Percentiles rank a stretch among this genome's conserved stretches.
These are phyloP conservation scores for Magnusiomyces suaveolens DNA, from an alignment of 1,139 yeast species.

Conservation along the genomic window DNA sequence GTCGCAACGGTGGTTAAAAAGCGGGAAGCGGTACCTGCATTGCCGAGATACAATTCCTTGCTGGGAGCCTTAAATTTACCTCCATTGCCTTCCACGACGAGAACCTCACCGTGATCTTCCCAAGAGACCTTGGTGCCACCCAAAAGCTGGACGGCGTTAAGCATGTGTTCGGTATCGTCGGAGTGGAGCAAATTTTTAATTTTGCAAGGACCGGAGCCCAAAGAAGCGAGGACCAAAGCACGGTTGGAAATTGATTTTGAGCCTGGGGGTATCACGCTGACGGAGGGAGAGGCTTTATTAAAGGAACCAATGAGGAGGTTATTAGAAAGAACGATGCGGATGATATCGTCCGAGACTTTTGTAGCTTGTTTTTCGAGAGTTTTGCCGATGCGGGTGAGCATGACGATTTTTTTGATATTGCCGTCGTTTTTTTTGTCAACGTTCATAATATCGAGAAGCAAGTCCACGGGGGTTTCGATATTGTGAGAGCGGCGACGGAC, in stretches of 20 bases:
- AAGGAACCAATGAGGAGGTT: constrained; percentile 51
- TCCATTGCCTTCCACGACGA: constrained; percentile 80
- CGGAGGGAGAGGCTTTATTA: constrained; percentile 37
- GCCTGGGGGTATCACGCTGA: constrained; percentile 76
- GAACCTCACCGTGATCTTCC: constrained; percentile 77
- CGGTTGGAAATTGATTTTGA: constrained; percentile 94
- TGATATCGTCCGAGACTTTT: constrained; percentile 66
- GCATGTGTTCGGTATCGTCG: constrained; percentile 94
- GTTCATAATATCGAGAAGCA: constrained; percentile 73
- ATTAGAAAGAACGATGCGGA: constrained; percentile 76
- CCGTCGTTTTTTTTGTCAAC: constrained; percentile 97
- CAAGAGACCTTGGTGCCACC: constrained; percentile 73
- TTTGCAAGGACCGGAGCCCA: constrained; percentile 75
- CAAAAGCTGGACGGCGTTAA: constrained; percentile 68
- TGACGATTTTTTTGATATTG: constrained; percentile 72
- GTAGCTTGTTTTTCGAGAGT: constrained; percentile 88
- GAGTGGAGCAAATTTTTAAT: constrained; percentile 80
- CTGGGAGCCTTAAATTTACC: constrained; percentile 58
- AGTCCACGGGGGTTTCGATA: constrained; percentile 62
- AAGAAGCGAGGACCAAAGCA: constrained; percentile 85
- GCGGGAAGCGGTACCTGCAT: constrained; percentile 97
- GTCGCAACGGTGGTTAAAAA: constrained; percentile 88
- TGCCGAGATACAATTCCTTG: constrained; percentile 73
- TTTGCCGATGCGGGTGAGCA: constrained; percentile 75
- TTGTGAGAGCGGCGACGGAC: constrained; percentile 59